phyloP scores from a whole-genome alignment of 2,329 filamentous ascomycete species.

The Chrysoporthe deuterocubensis region DNA sequence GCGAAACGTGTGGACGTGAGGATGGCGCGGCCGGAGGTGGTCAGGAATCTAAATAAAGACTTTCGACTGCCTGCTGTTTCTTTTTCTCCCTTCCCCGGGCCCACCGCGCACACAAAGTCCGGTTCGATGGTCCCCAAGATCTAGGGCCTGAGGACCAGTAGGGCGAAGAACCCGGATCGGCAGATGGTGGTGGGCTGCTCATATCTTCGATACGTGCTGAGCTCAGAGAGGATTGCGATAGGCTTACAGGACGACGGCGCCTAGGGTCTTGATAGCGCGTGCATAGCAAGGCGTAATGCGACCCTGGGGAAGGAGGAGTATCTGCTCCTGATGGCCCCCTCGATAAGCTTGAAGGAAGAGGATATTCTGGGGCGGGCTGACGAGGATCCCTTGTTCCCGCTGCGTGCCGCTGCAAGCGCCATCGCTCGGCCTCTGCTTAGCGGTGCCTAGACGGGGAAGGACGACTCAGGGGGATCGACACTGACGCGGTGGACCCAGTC shows the following conservation, averaged over 20 bases:
- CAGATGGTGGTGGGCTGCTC: neutral
- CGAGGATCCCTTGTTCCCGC: neutral
- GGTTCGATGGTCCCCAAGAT: neutral
- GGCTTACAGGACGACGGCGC: neutral
- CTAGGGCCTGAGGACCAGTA: neutral
- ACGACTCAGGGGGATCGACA: slow-evolving; percentile 18
- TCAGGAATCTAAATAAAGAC: neutral
- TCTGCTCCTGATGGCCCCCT: neutral
- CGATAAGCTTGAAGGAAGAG: neutral
- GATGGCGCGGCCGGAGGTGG: neutral
- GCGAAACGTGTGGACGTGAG: slow-evolving; percentile 2
- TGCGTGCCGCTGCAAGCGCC: slow-evolving; percentile 6
- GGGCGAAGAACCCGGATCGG: neutral
- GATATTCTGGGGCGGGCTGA: neutral
- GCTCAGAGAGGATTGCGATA: neutral
- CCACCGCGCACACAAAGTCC: neutral
- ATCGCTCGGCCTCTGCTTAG: neutral
- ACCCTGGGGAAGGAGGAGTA: neutral
- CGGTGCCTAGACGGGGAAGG: slow-evolving; percentile 11
- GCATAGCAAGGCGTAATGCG: neutral
- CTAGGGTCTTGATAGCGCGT: neutral
- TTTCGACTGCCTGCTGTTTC: neutral
- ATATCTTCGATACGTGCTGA: slow-evolving; percentile 2
- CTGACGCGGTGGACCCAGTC: slow-evolving; percentile 1
- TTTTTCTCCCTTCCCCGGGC: neutral